Evolutionary conservation across 2,329 filamentous ascomycete species (phyloP).

Genomic region (Ceratocystiopsis minuta): DNA sequence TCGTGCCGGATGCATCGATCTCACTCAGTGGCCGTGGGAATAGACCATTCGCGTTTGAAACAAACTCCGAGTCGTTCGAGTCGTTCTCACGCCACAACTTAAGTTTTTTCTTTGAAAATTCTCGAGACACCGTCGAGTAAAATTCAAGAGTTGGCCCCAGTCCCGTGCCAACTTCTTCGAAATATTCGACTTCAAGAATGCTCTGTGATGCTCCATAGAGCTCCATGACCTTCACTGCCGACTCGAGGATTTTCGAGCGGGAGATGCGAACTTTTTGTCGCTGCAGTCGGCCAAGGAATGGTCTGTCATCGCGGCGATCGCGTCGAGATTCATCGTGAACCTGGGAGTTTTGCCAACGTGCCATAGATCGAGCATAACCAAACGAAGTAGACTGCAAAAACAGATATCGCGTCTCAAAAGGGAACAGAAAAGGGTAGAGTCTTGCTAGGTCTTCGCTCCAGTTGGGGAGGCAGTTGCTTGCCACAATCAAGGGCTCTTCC

Average conservation of each 20-base stretch:
- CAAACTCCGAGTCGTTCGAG: slow-evolving; percentile 53
- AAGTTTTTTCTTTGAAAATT: slow-evolving; percentile 93
- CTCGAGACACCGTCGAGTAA: slow-evolving; percentile 91
- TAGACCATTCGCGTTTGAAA: slow-evolving; percentile 66
- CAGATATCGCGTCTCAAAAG: slow-evolving; percentile 89
- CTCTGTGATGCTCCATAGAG: slow-evolving; percentile 93
- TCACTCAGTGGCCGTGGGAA: slow-evolving; percentile 84
- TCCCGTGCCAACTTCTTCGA: slow-evolving; percentile 93
- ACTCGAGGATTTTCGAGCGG: slow-evolving; percentile 83
- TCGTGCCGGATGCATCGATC: slow-evolving; percentile 53
- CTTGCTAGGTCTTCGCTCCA: slow-evolving; percentile 94
- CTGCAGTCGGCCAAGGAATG: slow-evolving; percentile 79
- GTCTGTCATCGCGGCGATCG: slow-evolving; percentile 74
- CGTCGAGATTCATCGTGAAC: slow-evolving; percentile 61
- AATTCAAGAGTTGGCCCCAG: slow-evolving; percentile 92
- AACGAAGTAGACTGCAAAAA: slow-evolving; percentile 98
- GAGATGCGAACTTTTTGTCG: slow-evolving; percentile 97
- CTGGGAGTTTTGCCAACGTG: slow-evolving; percentile 87
- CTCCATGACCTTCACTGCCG: slow-evolving; percentile 96
- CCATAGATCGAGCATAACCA: slow-evolving; percentile 94
- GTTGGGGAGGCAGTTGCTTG: slow-evolving; percentile 83
- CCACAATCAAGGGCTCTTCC: slow-evolving; percentile 90
- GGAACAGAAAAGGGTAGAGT: slow-evolving; percentile 90
- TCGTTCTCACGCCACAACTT: slow-evolving; percentile 94
- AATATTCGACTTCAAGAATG: slow-evolving; percentile 93